Percentiles rank a stretch among this genome's conserved stretches.
Evolutionary conservation across 495 filamentous ascomycete genomes (phyloP).

Genomic region (Tuber calosporum): DNA sequence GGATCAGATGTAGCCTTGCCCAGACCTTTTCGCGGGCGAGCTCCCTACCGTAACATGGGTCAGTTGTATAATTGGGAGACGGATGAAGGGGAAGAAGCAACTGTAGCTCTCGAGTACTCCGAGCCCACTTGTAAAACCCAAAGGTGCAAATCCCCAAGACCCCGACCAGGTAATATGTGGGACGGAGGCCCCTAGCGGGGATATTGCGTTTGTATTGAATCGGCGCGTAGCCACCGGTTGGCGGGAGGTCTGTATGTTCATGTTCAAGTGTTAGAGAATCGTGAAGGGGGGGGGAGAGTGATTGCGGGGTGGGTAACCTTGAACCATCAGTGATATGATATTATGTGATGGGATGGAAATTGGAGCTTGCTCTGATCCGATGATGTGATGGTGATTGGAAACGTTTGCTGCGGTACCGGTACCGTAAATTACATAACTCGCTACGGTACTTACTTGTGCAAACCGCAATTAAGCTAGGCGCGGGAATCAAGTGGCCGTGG

Average conservation of each 20-base stretch:
- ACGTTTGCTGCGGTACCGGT: background rate
- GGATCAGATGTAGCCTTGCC: conserved; percentile 85
- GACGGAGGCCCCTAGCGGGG: conserved; percentile 84
- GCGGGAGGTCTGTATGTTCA: conserved; percentile 70
- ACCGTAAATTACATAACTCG: too few species aligned
- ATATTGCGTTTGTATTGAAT: conserved; percentile 98
- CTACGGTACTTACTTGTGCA: too few species aligned
- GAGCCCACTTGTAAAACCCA: conserved; percentile 74
- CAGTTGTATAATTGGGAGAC: conserved; percentile 10
- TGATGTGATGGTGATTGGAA: conserved; percentile 5
- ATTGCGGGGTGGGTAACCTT: conserved; percentile 22
- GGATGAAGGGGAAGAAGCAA: conserved; percentile 47
- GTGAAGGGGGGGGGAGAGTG: background rate
- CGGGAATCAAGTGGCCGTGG: background rate
- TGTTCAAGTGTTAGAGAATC: background rate
- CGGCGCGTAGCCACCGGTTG: conserved; percentile 82
- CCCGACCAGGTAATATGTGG: conserved; percentile 63
- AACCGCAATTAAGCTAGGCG: too few species aligned
- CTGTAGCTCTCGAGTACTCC: conserved; percentile 80
- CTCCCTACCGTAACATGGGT: conserved; percentile 54
- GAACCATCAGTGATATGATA: conserved; percentile 27
- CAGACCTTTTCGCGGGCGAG: conserved; percentile 96
- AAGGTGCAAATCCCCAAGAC: conserved; percentile 72
- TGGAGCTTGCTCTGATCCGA: conserved; percentile 7
- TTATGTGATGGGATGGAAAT: background rate